These are phyloP conservation scores for Aspergillus latus DNA, from an alignment of 2,329 filamentous ascomycete genomes.

Conservation along the genomic window DNA sequence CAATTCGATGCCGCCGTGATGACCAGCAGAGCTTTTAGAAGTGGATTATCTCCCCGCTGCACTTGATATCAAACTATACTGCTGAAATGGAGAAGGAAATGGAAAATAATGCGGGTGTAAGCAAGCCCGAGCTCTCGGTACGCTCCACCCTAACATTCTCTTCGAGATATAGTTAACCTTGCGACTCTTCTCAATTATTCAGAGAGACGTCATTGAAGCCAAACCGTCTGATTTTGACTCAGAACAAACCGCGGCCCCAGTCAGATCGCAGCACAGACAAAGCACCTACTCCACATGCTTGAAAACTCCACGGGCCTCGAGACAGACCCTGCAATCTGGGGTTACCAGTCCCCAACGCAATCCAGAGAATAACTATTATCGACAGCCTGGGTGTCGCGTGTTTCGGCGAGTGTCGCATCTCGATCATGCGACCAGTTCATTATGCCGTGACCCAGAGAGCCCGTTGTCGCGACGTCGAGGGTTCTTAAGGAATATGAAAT, in stretches of 20 bases:
- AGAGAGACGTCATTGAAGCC: background rate
- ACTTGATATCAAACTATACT: background rate
- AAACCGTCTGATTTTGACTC: background rate
- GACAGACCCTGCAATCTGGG: background rate
- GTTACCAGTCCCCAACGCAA: background rate
- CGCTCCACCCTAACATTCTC: background rate
- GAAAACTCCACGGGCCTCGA: background rate
- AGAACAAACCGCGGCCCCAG: background rate
- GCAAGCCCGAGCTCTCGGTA: background rate
- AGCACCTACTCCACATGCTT: background rate
- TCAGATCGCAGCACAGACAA: background rate
- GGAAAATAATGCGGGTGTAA: constrained; percentile 2
- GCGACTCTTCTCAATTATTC: background rate
- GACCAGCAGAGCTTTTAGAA: background rate
- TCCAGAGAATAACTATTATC: constrained; percentile 3
- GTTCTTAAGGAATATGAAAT: background rate
- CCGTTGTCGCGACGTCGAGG: background rate
- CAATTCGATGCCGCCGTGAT: background rate
- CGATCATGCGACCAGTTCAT: background rate
- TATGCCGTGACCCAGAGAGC: background rate
- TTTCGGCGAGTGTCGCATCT: background rate
- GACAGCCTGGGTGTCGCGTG: constrained; percentile 2
- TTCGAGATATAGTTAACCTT: background rate
- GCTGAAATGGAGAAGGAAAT: background rate
- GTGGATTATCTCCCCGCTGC: background rate